Percentiles rank a stretch among this genome's conserved stretches.
These are phyloP conservation scores for Colletotrichum lupini DNA, from an alignment of 2,329 filamentous ascomycete species.

Conservation along the genomic window DNA sequence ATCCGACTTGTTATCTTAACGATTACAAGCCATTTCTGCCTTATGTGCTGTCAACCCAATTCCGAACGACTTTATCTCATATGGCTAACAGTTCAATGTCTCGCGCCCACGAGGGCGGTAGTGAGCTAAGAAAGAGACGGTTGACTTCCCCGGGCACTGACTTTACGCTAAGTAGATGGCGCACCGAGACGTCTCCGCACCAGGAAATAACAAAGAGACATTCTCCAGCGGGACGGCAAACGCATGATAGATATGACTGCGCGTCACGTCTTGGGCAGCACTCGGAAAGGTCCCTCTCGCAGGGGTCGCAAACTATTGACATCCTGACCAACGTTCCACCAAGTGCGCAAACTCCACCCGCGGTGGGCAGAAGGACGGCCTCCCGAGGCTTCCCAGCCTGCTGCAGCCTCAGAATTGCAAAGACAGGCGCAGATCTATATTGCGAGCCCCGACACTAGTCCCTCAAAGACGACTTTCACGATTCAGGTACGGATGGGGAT, in stretches of 20 bases:
- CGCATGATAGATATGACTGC: not conserved
- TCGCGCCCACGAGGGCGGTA: not conserved
- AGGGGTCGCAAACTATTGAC: not conserved
- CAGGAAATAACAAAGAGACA: not conserved
- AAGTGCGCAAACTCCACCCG: not conserved
- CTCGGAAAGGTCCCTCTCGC: not conserved
- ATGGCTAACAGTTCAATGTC: not conserved
- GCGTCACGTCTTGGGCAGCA: not conserved
- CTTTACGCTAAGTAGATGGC: not conserved
- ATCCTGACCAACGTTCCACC: conserved; percentile 6
- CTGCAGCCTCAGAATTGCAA: not conserved
- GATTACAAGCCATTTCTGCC: not conserved
- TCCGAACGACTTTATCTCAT: not conserved
- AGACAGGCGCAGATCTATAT: not conserved
- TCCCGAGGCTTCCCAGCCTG: not conserved
- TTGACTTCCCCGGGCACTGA: not conserved
- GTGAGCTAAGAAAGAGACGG: not conserved
- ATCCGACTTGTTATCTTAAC: not conserved
- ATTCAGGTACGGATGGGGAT: not conserved
- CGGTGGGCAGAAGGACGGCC: not conserved
- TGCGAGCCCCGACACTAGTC: not conserved
- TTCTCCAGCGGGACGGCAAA: not conserved
- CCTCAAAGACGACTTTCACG: not conserved
- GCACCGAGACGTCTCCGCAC: not conserved
- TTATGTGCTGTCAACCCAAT: not conserved